Base-by-base conservation (phyloP, 2,329 filamentous ascomycete genomes). In the Botryotinia convoluta region DNA sequence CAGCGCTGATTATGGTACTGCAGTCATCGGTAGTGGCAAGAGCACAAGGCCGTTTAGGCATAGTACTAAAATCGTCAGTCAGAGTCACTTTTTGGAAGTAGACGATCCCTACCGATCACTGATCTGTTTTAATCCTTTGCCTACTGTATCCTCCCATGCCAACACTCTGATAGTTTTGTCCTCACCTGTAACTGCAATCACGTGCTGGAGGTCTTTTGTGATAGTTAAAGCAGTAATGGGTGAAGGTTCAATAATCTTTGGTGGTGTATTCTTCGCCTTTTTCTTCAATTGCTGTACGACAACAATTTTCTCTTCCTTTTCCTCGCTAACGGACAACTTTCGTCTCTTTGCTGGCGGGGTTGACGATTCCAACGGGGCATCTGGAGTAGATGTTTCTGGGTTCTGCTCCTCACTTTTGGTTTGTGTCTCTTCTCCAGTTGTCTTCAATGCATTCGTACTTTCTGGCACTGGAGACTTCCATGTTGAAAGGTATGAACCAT, bases 141-240 rank as follows among this genome's bases (percentile, higher is more conserved):
- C 76, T 70, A 72, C 83, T 1, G 91, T 92, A 3, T 86, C 83
- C 44, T 89, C 86, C 74, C 95, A 85, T 77, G 89, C 86, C 80
- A 98, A 93, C 0, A 98, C 93, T 81, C 93, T 93, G 59, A 99
- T 87, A 68, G 88, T 90, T 84, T 99, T 99, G 85, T 98, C 96
- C 79, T 97, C 93, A n/a, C 89, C 91, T 14, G 94, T 97, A 44
- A 97, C 89, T 35, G 90, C 92, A 60, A 97, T 84, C 32, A 97
- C 81, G 83, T 97, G 85, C 60, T 87, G 85, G 22, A 90, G 89
- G 76, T 92, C 86, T 22, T 85, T 81, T 0, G 93, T 91, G 42
- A 88, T 83, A 35, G 88, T 85, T 76, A 98, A 81, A 75, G 91
- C 88, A 74, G 91, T 91, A 72, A 98, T 88, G 78, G 91, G 90